phyloP scores from a whole-genome alignment of 2,329 filamentous ascomycete species.

The Mycocentrospora acerina region DNA sequence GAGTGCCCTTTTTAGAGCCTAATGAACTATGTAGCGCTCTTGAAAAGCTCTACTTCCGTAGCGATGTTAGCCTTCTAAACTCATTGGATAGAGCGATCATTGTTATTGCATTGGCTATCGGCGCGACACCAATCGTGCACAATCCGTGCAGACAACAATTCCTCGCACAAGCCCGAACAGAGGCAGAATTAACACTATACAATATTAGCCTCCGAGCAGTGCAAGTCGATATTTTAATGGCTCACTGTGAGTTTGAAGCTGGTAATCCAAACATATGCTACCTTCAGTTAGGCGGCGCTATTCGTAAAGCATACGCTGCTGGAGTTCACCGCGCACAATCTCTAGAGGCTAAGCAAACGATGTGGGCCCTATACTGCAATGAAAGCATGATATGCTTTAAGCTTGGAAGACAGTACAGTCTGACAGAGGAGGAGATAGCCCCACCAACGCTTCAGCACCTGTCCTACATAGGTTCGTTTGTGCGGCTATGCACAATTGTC shows the following conservation, averaged over 20 bases:
- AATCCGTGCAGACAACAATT: conserved; percentile 3
- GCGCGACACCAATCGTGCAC: conserved; percentile 2
- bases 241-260: conserved; percentile 8
- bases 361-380: conserved; percentile 7
- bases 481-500: conserved; percentile 5
- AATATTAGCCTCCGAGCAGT: conserved; percentile 6
- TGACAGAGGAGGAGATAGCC: conserved; percentile 1
- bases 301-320: conserved; percentile 10
- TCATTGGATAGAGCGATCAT: conserved; percentile 1
- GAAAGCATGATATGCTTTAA: conserved; percentile 5
- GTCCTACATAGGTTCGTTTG: conserved; percentile 2
- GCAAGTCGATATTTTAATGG: conserved; percentile 4
- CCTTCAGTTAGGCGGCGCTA: conserved; percentile 8
- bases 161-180: conserved; percentile 4
- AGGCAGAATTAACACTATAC: conserved; percentile 4
- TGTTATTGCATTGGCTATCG: conserved; percentile 2
- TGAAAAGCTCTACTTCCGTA: conserved; percentile 1
- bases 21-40: conserved; percentile 2
- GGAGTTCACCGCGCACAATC: conserved; percentile 5
- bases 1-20: conserved; percentile 5
- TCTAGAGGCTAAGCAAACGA: conserved; percentile 1
- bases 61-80: neutral
- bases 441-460: neutral
- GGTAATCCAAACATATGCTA: conserved; percentile 10
- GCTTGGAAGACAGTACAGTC: conserved; percentile 2